Evolutionary conservation across 2,329 filamentous ascomycete genomes (phyloP).

Genomic region (Dothideomycetes sp.): DNA sequence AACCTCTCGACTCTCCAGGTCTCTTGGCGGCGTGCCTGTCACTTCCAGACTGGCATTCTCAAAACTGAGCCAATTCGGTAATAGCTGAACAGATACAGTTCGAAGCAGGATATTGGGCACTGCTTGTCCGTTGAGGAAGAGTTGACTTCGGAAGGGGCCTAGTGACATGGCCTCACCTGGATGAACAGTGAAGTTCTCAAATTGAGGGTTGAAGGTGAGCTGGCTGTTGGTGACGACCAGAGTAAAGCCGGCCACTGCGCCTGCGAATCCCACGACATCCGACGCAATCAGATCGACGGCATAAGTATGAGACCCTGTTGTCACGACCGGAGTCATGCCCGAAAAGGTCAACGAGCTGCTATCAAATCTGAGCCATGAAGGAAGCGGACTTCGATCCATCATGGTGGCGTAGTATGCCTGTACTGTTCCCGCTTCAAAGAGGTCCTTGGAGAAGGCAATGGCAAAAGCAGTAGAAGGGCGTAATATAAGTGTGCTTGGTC

Average conservation of each 20-base stretch:
- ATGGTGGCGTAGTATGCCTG: slow-evolving; percentile 69
- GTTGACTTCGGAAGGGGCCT: slow-evolving; percentile 38
- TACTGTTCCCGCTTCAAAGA: slow-evolving; percentile 49
- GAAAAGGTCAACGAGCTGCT: slow-evolving; percentile 54
- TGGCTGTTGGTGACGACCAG: slow-evolving; percentile 64
- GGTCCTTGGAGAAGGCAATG: slow-evolving; percentile 39
- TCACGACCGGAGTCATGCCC: slow-evolving; percentile 58
- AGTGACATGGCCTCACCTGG: slow-evolving; percentile 39
- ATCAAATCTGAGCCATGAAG: slow-evolving; percentile 77
- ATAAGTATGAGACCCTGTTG: slow-evolving; percentile 62
- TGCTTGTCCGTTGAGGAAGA: slow-evolving; percentile 51
- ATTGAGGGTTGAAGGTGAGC: slow-evolving; percentile 52
- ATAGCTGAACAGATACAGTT: slow-evolving; percentile 4
- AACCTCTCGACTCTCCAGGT: slow-evolving; percentile 52
- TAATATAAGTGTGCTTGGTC: slow-evolving; percentile 47
- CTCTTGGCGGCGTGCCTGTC: slow-evolving; percentile 54
- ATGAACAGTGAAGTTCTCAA: slow-evolving; percentile 50
- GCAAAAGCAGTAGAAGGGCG: slow-evolving; percentile 28
- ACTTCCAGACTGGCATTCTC: slow-evolving; percentile 54
- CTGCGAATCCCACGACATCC: slow-evolving; percentile 69
- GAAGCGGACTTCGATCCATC: slow-evolving; percentile 68
- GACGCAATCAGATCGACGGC: slow-evolving; percentile 66
- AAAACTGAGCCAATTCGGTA: slow-evolving; percentile 62
- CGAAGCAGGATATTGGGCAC: neutral
- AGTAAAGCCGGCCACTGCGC: slow-evolving; percentile 55